Conservation (phyloP, 495 filamentous ascomycete species). For the Penicillium verhagenii region DNA sequence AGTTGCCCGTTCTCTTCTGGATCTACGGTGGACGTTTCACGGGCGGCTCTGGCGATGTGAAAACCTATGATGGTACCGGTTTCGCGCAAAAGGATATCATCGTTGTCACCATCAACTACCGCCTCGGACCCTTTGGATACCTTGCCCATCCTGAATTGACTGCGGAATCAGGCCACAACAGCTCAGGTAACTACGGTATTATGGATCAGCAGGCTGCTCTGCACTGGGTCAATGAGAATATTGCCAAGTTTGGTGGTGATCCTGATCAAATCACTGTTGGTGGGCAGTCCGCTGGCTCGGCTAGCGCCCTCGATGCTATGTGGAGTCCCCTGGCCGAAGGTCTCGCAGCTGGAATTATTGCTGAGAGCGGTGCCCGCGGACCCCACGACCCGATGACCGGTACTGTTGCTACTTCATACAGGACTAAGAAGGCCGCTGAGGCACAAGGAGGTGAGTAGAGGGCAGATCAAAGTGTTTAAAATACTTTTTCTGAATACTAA, state of each 20-base stretch:
- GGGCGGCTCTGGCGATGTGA: conserved; percentile 16
- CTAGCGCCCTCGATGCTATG: conserved; percentile 30
- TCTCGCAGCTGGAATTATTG: conserved; percentile 11
- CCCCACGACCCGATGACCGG: conserved; percentile 17
- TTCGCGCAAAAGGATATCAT: conserved; percentile 32
- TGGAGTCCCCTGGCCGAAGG: conserved; percentile 14
- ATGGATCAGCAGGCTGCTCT: conserved; percentile 28
- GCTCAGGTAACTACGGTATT: conserved; percentile 24
- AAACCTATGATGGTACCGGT: conserved; percentile 43
- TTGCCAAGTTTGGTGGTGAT: conserved; percentile 34
- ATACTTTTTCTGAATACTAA: no score
- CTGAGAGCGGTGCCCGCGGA: conserved; percentile 19
- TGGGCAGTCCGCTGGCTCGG: conserved; percentile 51
- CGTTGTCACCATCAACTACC: conserved; percentile 43
- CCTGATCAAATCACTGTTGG: conserved; percentile 24
- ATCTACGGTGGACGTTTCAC: conserved; percentile 36
- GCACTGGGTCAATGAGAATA: conserved; percentile 33
- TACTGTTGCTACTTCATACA: conserved; percentile 12
- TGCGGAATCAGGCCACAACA: not conserved
- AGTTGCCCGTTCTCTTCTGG: conserved; percentile 42
- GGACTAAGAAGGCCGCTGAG: conserved; percentile 14
- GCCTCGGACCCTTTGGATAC: conserved; percentile 33
- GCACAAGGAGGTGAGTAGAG: no score
- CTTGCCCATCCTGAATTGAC: conserved; percentile 10
- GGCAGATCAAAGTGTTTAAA: no score